These are phyloP conservation scores for Hysterangium stoloniferum DNA, from an alignment of 768 basidiomycete genomes.

Conservation along the genomic window DNA sequence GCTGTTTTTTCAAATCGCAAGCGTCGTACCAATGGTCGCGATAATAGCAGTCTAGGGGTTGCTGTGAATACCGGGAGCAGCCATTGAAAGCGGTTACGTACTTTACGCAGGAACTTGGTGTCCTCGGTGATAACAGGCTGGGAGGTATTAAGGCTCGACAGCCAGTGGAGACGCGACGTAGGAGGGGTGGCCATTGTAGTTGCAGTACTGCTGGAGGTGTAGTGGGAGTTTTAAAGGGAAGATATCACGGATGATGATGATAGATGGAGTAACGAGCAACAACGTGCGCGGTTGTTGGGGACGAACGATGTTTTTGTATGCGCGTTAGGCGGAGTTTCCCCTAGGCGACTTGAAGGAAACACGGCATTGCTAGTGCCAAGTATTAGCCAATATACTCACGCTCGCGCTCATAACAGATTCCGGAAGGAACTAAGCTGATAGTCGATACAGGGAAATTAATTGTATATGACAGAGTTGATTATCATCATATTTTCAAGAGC, in stretches of 20 bases:
- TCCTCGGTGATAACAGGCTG: conserved; percentile 65
- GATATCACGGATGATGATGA: background rate
- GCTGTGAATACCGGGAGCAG: too few species aligned
- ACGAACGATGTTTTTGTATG: background rate
- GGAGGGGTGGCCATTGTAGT: background rate
- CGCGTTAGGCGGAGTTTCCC: conserved; percentile 1
- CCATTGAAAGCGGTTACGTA: conserved; percentile 27
- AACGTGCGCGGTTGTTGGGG: background rate
- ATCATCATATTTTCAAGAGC: too few species aligned
- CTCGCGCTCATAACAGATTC: too few species aligned
- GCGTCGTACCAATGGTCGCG: conserved; percentile 82
- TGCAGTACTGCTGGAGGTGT: background rate
- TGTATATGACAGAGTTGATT: too few species aligned
- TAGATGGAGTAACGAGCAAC: background rate
- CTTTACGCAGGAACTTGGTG: conserved; percentile 89
- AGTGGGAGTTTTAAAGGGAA: background rate
- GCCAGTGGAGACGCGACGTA: conserved; percentile 77
- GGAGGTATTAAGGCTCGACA: conserved; percentile 69
- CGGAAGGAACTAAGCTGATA: too few species aligned
- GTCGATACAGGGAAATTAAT: too few species aligned
- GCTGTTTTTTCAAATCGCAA: conserved; percentile 1
- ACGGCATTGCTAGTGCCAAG: too few species aligned
- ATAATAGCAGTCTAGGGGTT: conserved; percentile 85
- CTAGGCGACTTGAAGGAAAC: too few species aligned
- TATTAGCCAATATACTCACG: too few species aligned